Base-by-base conservation (phyloP, 371 early-diverging fungal species). In the Apophysomyces sp. region DNA sequence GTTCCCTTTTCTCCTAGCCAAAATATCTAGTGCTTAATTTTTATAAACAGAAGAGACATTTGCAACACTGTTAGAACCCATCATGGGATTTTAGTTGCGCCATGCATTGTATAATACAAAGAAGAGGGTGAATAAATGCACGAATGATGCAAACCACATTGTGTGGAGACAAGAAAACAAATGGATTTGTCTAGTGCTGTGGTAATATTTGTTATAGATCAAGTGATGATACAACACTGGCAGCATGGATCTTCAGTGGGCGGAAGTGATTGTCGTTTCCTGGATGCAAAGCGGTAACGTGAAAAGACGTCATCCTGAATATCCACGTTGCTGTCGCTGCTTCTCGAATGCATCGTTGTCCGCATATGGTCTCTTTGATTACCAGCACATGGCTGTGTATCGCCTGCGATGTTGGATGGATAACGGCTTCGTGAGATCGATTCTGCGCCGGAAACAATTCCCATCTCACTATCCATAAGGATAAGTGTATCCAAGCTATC, bases 401-500 rank as follows among this genome's bases (percentile, higher is more conserved):
- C 51, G 32, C 31, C 31, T n/a, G 34, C 51, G 28, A 40, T 39
- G 30, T 39, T 58, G 27, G 26, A 41, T 12, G 41, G 56, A 36
- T 37, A 36, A 16, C 39, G 26, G 26, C 36, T 32, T 36, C 56
- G 30, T 37, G 49, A 44, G 21, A 21, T 36, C 12, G 40, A 31
- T 15, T 44, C 57, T 3, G 44, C 37, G 12, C 53, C 49, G 5
- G 55, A 31, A 24, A 32, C 12, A 39, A 27, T 58, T 15, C 55
- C 49, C 49, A 44, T 21, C 21, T 44, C 52, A 55, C 53, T 52
- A 56, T 60, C 65, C 60, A 72, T 62, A 31, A 72, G 53, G 34
- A 62, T 62, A 2, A 72, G 52, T 18, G 72, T 68, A 28, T 72
- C 68, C 11, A 72, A 52, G 29, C 72, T 72, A 1, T 57, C 58